Evolutionary conservation across 345 rosid genomes (phyloP), one percentile per base, ranked within the genome.

Genomic region (Rubroshorea leprosula): DNA sequence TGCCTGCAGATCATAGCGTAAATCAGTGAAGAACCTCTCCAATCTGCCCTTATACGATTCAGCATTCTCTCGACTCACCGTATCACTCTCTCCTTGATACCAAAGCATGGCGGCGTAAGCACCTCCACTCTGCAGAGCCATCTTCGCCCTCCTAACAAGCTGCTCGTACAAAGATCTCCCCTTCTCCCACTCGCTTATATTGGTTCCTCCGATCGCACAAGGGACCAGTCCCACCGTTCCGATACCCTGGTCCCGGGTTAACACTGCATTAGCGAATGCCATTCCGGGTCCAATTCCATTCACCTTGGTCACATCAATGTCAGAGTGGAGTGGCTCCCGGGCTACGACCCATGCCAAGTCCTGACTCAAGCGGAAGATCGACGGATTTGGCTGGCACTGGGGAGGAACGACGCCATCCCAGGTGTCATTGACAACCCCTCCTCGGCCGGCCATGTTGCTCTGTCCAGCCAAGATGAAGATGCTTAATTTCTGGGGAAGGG

Each of bases 401-500:
- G 68, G 78, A 0, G 96, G 96, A 24, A 89, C 52, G 2, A 86
- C 50, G 0, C 87, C 83, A 63, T 92, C 98, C 98, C 98, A 91
- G 20, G 49, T 77, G 72, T 74, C 63, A 67, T 73, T 84, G 50
- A 59, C 20, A 1, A 89, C 89, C 0, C 93, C 91, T 8, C 97
- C 98, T 12, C 87, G 84, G 19, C 98, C 95, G 2, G 89, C 89
- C 93, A 86, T 92, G 83, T 92, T 92, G 83, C 98, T 92, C 64
- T 92, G 98, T 7, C 98, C 82, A 9, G 90, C 89, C 4, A 92
- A 50, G 56, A 92, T 64, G 71, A 89, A 78, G 29, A 89, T 62
- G 61, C 70, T 77, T 0, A 69, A 29, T 16, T 59, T 53, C 21
- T 68, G 68, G 45, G 68, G 68, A 18, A 57, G 63, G 17, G 49